A percentile compares a stretch with the other conserved stretches of the same genome.
Conservation (phyloP, 805 yeast species). For the Ogataea ramenticola region DNA sequence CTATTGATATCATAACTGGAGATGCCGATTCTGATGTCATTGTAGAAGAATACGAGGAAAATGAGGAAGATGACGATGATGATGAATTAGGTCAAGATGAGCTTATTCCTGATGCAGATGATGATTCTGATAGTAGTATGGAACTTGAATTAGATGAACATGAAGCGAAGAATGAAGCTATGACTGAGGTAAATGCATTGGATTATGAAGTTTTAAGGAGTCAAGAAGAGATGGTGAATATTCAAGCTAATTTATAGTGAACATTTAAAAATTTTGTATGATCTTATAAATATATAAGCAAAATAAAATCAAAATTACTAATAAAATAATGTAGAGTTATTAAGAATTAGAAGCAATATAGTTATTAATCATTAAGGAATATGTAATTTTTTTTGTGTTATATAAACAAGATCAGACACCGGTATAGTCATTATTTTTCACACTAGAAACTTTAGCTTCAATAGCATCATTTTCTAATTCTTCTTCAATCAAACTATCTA, state of each 20-base stretch:
- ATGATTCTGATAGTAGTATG: not conserved
- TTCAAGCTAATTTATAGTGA: slow-evolving; percentile 2
- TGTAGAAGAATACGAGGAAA: not conserved
- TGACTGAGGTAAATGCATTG: not conserved
- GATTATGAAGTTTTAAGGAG: not conserved
- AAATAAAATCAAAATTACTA: too few species aligned
- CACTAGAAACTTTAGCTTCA: slow-evolving; percentile 4
- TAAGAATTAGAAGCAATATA: too few species aligned
- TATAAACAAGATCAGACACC: not conserved
- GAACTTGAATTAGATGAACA: not conserved
- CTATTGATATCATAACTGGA: slow-evolving; percentile 3
- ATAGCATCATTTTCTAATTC: slow-evolving; percentile 20
- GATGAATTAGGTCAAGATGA: slow-evolving; percentile 4
- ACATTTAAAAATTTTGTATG: too few species aligned
- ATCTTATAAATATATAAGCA: too few species aligned
- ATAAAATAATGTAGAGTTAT: too few species aligned
- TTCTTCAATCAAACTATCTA: slow-evolving; percentile 37
- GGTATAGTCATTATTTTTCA: not conserved
- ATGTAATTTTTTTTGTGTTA: not conserved
- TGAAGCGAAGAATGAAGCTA: not conserved
- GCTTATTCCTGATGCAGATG: not conserved
- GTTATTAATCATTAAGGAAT: too few species aligned
- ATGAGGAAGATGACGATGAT: slow-evolving; percentile 6
- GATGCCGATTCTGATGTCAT: too few species aligned
- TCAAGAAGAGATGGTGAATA: not conserved